Conservation (phyloP, 2,329 filamentous ascomycete species). For the Scleromitrula shiraiana region DNA sequence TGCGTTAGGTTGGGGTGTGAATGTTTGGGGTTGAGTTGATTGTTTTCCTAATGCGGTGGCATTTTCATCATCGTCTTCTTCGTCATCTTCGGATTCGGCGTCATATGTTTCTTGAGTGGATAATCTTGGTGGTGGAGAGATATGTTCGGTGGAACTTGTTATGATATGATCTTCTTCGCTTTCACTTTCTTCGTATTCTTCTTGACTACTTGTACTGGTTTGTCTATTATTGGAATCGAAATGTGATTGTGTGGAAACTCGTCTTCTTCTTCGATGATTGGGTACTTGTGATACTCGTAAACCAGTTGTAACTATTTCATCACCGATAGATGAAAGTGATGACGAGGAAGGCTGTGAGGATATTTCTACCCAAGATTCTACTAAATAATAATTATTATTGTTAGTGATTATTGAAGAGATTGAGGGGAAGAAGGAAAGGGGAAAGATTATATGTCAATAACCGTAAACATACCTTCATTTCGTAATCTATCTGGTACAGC, state of each 20-base stretch:
- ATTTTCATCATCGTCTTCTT: conserved; percentile 62
- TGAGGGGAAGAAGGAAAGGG: neutral
- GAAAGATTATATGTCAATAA: neutral
- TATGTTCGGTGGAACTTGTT: conserved; percentile 51
- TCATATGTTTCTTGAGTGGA: conserved; percentile 13
- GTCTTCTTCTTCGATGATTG: conserved; percentile 50
- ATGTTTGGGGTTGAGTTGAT: conserved; percentile 37
- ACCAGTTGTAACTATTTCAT: conserved; percentile 87
- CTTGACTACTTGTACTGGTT: conserved; percentile 66
- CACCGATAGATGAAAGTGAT: conserved; percentile 74
- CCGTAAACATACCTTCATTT: conserved; percentile 21
- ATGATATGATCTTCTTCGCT: conserved; percentile 70
- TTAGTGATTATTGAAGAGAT: neutral
- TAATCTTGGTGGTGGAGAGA: conserved; percentile 25
- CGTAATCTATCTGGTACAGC: conserved; percentile 19
- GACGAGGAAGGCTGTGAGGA: conserved; percentile 89
- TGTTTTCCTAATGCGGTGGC: conserved; percentile 65
- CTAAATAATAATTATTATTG: conserved; percentile 20
- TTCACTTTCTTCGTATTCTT: conserved; percentile 91
- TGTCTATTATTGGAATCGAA: conserved; percentile 33
- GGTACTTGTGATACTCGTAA: conserved; percentile 64
- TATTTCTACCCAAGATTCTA: conserved; percentile 96
- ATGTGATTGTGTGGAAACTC: conserved; percentile 21
- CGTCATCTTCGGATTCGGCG: conserved; percentile 33
- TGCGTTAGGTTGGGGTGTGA: conserved; percentile 84